A percentile compares a stretch with the other conserved stretches of the same genome.
These are phyloP conservation scores for Leishmania gerbilli DNA, from an alignment of 208 protist genomes.

Conservation along the genomic window DNA sequence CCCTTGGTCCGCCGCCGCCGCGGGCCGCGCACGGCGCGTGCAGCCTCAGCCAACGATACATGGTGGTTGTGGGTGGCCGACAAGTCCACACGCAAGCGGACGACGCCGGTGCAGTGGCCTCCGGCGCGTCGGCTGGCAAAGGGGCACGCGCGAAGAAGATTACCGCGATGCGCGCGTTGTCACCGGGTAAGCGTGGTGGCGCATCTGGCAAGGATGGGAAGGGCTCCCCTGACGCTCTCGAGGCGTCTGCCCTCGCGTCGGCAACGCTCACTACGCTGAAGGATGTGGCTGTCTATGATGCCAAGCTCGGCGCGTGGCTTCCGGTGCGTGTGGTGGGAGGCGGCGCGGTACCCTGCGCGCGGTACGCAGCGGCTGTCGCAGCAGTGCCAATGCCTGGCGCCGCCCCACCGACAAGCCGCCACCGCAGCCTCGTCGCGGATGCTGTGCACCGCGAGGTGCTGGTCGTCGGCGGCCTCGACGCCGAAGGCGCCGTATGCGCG, in stretches of 20 bases:
- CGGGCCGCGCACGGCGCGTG: constrained; percentile 68
- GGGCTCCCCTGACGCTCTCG: background rate
- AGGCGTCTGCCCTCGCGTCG: constrained; percentile 3
- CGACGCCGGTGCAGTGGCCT: constrained; percentile 6
- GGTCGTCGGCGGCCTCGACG: constrained; percentile 71
- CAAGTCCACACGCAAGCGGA: constrained; percentile 31
- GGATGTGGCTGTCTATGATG: constrained; percentile 59
- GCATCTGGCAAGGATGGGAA: constrained; percentile 3
- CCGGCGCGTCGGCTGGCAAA: background rate
- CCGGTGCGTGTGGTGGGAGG: constrained; percentile 52
- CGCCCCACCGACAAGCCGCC: background rate
- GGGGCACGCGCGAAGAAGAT: constrained; percentile 28
- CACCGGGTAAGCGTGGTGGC: constrained; percentile 19
- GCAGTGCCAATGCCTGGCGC: constrained; percentile 35
- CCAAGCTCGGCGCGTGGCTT: constrained; percentile 40
- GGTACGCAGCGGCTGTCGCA: constrained; percentile 59
- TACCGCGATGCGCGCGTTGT: constrained; percentile 1
- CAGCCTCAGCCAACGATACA: constrained; percentile 57
- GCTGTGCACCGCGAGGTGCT: constrained; percentile 50
- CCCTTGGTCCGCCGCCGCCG: constrained; percentile 33
- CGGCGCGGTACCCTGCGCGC: constrained; percentile 31
- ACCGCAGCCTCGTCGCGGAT: constrained; percentile 19
- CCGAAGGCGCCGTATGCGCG: constrained; percentile 38
- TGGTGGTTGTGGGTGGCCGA: constrained; percentile 70
- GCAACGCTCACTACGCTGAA: constrained; percentile 23